These are phyloP conservation scores for Apiotrichum mycotoxinovorans DNA, from an alignment of 1,284 basidiomycete genomes.

Conservation along the genomic window DNA sequence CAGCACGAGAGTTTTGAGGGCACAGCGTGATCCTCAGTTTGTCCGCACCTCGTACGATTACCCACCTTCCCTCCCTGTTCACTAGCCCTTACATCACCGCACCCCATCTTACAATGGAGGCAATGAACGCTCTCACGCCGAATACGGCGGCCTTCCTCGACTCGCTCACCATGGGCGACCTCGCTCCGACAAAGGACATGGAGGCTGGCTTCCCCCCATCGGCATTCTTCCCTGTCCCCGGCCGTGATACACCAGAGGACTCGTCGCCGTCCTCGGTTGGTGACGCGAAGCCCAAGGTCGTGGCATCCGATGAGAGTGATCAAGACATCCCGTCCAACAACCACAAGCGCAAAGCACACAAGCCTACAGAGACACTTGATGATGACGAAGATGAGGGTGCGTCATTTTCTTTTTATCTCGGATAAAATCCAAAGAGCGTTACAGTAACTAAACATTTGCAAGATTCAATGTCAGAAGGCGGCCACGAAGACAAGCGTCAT, in stretches of 20 bases:
- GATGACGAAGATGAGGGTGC: constrained; percentile 35
- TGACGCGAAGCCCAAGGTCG: background rate
- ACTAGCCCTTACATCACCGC: background rate
- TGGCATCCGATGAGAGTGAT: constrained; percentile 17
- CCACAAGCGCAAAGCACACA: constrained; percentile 37
- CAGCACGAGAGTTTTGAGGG: too few species aligned
- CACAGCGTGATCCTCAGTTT: too few species aligned
- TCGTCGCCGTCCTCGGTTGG: constrained; percentile 32
- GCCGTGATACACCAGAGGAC: constrained; percentile 39
- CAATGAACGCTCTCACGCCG: constrained; percentile 40
- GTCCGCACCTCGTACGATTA: too few species aligned
- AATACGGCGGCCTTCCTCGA: constrained; percentile 45
- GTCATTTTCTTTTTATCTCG: constrained; percentile 1
- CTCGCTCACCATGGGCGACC: constrained; percentile 27
- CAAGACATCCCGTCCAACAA: constrained; percentile 3
- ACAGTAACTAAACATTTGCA: background rate
- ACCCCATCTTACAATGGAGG: constrained; percentile 27
- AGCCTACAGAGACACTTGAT: background rate
- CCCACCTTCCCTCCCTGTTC: background rate
- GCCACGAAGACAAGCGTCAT: constrained; percentile 44
- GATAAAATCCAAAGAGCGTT: too few species aligned
- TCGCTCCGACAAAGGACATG: constrained; percentile 10
- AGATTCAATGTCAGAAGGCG: constrained; percentile 36
- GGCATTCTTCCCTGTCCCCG: constrained; percentile 42
- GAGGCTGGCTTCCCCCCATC: constrained; percentile 32